Evolutionary conservation across 2,329 filamentous ascomycete species (phyloP).

Genomic region (Macrophomina tecta): DNA sequence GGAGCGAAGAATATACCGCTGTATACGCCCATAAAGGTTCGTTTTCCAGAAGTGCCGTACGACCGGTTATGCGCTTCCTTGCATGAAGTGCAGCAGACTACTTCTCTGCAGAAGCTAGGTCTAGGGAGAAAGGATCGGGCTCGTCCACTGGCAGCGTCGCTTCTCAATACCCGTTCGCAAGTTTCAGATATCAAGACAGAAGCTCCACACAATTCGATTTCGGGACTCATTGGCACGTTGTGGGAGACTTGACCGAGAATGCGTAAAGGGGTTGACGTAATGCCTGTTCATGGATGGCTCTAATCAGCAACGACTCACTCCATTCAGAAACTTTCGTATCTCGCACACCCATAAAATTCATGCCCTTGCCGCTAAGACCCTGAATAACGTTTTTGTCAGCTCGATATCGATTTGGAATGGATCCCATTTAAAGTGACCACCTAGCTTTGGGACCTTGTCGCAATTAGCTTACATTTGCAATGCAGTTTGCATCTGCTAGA

Average conservation of each 20-base stretch:
- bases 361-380: background rate
- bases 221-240: background rate
- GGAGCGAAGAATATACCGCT: background rate
- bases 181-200: background rate
- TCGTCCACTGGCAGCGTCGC: background rate
- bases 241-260: background rate
- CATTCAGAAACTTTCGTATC: background rate
- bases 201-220: background rate
- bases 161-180: background rate
- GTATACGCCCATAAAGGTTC: background rate
- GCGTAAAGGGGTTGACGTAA: background rate
- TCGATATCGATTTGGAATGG: background rate
- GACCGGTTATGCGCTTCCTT: background rate
- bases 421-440: background rate
- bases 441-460: background rate
- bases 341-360: slow-evolving; percentile 11
- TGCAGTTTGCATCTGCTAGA: slow-evolving; percentile 5
- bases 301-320: background rate
- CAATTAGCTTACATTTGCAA: background rate
- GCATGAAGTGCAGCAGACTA: background rate
- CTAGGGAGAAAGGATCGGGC: background rate
- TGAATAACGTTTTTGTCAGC: background rate
- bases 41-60: background rate
- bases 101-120: background rate
- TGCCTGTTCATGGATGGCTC: background rate